A percentile compares a stretch with the other conserved stretches of the same genome.
Evolutionary conservation across 306 rosid species (phyloP).

Genomic region (Notholithocarpus densiflorus): DNA sequence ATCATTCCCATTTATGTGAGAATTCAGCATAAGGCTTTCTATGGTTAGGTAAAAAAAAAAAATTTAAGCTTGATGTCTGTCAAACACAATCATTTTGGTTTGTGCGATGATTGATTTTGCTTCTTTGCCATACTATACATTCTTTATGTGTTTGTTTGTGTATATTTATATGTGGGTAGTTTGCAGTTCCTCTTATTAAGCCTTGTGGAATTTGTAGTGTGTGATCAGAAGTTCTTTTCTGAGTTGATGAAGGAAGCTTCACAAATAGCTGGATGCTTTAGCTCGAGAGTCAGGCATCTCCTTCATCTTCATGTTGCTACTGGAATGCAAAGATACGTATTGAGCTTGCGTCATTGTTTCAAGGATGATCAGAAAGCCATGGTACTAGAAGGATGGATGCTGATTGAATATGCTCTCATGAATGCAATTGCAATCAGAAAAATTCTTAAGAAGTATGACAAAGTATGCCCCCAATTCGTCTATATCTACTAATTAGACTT

Average conservation of each 20-base stretch:
- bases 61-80: too few species aligned
- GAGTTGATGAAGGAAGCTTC: constrained; percentile 87
- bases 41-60: too few species aligned
- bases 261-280: constrained; percentile 63
- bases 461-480: constrained; percentile 43
- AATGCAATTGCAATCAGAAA: constrained; percentile 83
- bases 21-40: too few species aligned
- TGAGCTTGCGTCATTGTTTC: constrained; percentile 59
- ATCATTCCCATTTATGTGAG: not conserved
- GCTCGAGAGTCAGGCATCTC: constrained; percentile 70
- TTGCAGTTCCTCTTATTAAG: not conserved
- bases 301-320: constrained; percentile 73
- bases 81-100: not conserved
- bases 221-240: constrained; percentile 74
- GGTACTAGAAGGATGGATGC: constrained; percentile 64
- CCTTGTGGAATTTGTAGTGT: constrained; percentile 38
- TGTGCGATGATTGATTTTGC: too few species aligned
- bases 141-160: not conserved
- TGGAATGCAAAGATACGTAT: constrained; percentile 67
- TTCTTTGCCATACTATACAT: not conserved
- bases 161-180: too few species aligned
- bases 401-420: constrained; percentile 79
- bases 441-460: constrained; percentile 92
- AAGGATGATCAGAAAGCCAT: constrained; percentile 50
- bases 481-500: not conserved